Evolutionary conservation across 2,329 filamentous ascomycete species (phyloP).

Genomic region (Lachnellula suecica): DNA sequence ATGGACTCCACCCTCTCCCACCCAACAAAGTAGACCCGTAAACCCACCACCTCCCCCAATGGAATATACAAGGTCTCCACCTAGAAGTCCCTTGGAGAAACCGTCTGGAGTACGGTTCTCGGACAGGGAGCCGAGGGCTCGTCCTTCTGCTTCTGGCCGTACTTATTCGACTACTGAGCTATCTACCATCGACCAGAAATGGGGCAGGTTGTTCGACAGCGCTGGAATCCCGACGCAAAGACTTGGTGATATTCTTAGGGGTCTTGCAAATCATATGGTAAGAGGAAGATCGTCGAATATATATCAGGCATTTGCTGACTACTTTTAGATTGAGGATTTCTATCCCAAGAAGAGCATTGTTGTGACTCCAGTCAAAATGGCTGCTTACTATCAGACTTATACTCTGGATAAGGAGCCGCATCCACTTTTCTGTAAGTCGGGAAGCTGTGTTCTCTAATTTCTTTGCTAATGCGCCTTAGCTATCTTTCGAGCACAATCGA

Average conservation of each 20-base stretch:
- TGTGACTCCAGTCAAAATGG: conserved; percentile 73
- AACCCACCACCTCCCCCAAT: conserved; percentile 31
- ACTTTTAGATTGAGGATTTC: conserved; percentile 63
- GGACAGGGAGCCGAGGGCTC: conserved; percentile 17
- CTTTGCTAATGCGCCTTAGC: conserved; percentile 19
- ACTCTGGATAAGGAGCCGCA: conserved; percentile 64
- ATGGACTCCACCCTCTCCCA: conserved; percentile 56
- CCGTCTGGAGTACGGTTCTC: conserved; percentile 29
- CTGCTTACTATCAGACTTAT: conserved; percentile 69
- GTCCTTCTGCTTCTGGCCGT: conserved; percentile 16
- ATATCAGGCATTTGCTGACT: conserved; percentile 12
- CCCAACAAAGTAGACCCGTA: conserved; percentile 27
- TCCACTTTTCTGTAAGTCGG: conserved; percentile 62
- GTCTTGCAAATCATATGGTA: conserved; percentile 73
- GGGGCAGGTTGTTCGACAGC: conserved; percentile 72
- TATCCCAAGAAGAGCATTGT: conserved; percentile 67
- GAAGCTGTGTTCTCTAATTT: neutral
- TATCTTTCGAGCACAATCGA: conserved; percentile 25
- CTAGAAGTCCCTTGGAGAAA: conserved; percentile 34
- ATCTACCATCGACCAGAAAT: conserved; percentile 68
- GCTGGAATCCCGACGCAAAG: conserved; percentile 66
- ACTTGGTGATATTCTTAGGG: conserved; percentile 69
- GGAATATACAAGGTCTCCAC: conserved; percentile 26
- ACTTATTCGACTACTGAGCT: conserved; percentile 41
- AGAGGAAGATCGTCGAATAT: conserved; percentile 22